Percentiles rank a stretch among this genome's conserved stretches.
Conservation (phyloP, 345 rosid genomes). For the Lagerstroemia speciosa region DNA sequence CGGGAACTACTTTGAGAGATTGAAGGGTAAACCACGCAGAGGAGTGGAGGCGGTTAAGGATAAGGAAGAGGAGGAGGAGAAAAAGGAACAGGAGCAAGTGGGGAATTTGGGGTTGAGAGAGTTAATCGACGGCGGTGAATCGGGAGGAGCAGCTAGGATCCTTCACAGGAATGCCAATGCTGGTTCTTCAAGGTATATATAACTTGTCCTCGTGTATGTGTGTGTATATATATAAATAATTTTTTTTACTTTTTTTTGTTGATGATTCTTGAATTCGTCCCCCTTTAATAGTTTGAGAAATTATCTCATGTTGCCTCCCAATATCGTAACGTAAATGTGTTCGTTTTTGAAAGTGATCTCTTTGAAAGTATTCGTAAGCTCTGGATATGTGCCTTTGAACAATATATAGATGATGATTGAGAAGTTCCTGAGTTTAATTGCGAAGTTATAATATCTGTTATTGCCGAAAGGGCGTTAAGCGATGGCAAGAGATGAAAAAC, state of each 20-base stretch:
- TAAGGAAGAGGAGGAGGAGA: no score
- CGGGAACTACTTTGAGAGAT: slow-evolving; percentile 92
- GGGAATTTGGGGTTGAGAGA: slow-evolving; percentile 74
- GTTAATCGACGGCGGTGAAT: slow-evolving; percentile 60
- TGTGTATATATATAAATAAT: no score
- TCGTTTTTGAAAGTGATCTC: not conserved
- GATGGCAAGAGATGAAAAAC: not conserved
- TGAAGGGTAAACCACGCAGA: slow-evolving; percentile 33
- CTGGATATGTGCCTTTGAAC: not conserved
- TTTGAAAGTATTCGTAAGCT: not conserved
- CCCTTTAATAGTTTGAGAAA: not conserved
- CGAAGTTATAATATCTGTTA: not conserved
- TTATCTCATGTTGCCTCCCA: not conserved
- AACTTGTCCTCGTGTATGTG: not conserved
- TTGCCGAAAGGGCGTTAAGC: not conserved
- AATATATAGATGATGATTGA: not conserved
- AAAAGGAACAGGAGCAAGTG: slow-evolving; percentile 34
- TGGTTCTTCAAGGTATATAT: slow-evolving; percentile 48
- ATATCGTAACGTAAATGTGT: no score
- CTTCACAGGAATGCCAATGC: slow-evolving; percentile 71
- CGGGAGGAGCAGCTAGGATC: slow-evolving; percentile 57
- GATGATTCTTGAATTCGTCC: not conserved
- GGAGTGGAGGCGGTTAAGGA: slow-evolving; percentile 18
- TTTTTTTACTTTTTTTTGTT: not conserved
- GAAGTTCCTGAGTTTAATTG: not conserved